These are phyloP conservation scores for Dactylorhiza incarnata DNA, from an alignment of 106 monocot species.

Conservation along the genomic window DNA sequence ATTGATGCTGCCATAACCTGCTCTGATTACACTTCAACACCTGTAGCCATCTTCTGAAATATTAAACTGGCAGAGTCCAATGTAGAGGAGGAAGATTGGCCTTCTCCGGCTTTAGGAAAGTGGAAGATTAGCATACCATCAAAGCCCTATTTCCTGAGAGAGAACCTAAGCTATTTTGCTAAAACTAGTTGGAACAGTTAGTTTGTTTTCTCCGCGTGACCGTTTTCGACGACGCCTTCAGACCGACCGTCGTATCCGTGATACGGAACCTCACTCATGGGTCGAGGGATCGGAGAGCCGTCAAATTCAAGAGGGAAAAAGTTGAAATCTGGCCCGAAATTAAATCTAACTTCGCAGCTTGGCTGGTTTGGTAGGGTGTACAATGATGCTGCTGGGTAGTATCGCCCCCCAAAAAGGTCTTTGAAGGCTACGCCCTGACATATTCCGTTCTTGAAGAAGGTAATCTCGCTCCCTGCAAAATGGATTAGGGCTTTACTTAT, in stretches of 20 bases:
- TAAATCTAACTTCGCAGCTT: slow-evolving; percentile 85
- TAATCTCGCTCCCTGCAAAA: slow-evolving; percentile 86
- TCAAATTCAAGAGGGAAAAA: slow-evolving; percentile 75
- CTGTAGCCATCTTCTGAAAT: too few species aligned
- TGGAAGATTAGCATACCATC: neutral
- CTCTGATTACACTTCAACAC: too few species aligned
- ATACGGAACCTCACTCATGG: slow-evolving; percentile 71
- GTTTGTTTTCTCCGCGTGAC: slow-evolving; percentile 26
- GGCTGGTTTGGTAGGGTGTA: slow-evolving; percentile 89
- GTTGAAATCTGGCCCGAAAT: slow-evolving; percentile 89
- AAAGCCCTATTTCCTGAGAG: neutral
- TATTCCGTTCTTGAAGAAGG: slow-evolving; percentile 89
- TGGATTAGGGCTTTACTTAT: neutral
- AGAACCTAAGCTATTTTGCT: neutral
- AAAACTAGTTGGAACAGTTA: neutral
- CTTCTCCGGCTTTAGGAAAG: too few species aligned
- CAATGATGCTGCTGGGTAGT: slow-evolving; percentile 96
- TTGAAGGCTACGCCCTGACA: slow-evolving; percentile 81
- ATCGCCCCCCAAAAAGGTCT: slow-evolving; percentile 70
- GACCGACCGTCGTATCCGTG: slow-evolving; percentile 21
- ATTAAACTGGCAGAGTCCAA: too few species aligned
- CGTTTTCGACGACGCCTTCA: neutral
- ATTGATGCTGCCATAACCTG: too few species aligned
- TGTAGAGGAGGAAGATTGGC: too few species aligned
- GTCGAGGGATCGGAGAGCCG: slow-evolving; percentile 39